Evolutionary conservation across 257 asterid species (phyloP).

Genomic region (Agastache rugosa): DNA sequence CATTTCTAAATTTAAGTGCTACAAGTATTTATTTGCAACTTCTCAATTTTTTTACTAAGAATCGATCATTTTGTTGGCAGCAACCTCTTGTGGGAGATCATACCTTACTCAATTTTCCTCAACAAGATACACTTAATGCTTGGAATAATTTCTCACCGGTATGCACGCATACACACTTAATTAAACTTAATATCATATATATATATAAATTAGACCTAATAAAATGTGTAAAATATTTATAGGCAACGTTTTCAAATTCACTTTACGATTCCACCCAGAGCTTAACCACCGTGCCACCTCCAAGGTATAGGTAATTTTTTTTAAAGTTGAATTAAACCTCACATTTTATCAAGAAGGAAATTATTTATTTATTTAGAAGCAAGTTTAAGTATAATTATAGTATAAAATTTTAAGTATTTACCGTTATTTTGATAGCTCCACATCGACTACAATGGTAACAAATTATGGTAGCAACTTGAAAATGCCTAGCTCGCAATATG

Average conservation of each 20-base stretch:
- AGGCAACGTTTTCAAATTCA: slow-evolving; percentile 36
- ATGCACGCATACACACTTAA: not conserved
- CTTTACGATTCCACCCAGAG: slow-evolving; percentile 8
- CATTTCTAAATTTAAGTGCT: too few relatives aligned
- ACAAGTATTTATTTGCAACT: not conserved
- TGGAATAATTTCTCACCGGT: slow-evolving; percentile 37
- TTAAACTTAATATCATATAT: not conserved
- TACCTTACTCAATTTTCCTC: slow-evolving; percentile 26
- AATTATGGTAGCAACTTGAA: slow-evolving; percentile 17
- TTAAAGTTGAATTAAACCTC: not conserved
- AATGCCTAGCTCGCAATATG: slow-evolving; percentile 29
- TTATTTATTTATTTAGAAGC: too few relatives aligned
- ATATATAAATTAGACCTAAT: not conserved
- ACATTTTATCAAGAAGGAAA: too few relatives aligned
- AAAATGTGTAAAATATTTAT: not conserved
- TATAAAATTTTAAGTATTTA: not conserved
- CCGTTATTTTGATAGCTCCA: not conserved
- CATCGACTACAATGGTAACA: not conserved
- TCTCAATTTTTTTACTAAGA: not conserved
- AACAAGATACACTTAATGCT: slow-evolving; percentile 16
- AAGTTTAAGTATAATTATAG: not conserved
- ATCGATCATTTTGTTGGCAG: slow-evolving; percentile 28
- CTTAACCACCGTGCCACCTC: slow-evolving; percentile 31
- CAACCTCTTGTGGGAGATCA: slow-evolving; percentile 38
- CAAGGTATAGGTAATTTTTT: slow-evolving; percentile 42